Conservation (phyloP, 73 alveolate species). For the Tetrahymena thermophila region DNA sequence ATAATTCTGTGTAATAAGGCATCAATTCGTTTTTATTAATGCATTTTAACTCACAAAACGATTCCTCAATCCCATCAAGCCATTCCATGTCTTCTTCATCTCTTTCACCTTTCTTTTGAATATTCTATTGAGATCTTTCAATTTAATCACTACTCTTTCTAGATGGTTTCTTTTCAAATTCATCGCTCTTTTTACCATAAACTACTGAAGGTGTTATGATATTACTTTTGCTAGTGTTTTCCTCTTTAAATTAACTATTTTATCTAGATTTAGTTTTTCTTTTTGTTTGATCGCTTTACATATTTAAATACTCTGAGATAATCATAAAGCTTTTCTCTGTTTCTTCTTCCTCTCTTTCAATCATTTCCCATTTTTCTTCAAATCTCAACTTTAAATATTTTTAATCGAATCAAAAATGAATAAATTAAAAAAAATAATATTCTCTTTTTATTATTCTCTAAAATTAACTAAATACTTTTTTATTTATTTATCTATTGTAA, state of each 20-base stretch:
- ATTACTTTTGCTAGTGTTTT: background rate
- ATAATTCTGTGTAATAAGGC: background rate
- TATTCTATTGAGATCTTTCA: background rate
- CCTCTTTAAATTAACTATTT: background rate
- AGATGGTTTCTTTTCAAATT: background rate
- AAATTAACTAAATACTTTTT: no score
- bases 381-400: background rate
- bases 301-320: background rate
- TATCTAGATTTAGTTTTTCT: background rate
- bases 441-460: no score
- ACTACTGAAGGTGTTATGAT: background rate
- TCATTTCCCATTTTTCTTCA: background rate
- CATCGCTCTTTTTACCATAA: background rate
- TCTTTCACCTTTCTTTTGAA: background rate
- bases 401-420: background rate
- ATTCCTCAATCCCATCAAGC: background rate
- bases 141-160: background rate
- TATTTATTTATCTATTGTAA: background rate
- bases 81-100: background rate
- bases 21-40: background rate
- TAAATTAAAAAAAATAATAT: background rate
- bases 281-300: background rate
- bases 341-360: background rate
- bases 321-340: background rate
- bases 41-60: background rate